These are phyloP conservation scores for Toxicodendron radicans DNA, from an alignment of 345 rosid genomes.

Conservation along the genomic window DNA sequence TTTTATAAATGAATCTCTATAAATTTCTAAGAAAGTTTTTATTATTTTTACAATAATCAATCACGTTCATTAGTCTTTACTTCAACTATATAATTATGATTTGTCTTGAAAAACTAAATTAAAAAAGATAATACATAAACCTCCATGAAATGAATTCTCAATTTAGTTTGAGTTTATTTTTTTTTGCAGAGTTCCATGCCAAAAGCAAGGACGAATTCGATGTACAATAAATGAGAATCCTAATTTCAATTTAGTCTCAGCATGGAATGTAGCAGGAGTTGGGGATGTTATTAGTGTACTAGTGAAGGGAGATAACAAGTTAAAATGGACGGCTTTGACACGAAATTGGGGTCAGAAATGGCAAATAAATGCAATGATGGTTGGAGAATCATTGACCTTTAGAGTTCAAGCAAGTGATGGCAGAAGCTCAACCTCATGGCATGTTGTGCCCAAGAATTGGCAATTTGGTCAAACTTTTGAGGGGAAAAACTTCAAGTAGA, in stretches of 20 bases:
- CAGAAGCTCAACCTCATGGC: slow-evolving; percentile 35
- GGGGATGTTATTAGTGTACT: slow-evolving; percentile 58
- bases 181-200: slow-evolving; percentile 62
- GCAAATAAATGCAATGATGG: slow-evolving; percentile 36
- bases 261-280: slow-evolving; percentile 68
- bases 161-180: background rate
- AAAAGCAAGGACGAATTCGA: slow-evolving; percentile 62
- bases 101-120: no score
- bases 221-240: slow-evolving; percentile 65
- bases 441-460: slow-evolving; percentile 45
- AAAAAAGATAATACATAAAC: background rate
- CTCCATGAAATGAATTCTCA: background rate
- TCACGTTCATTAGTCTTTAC: no score
- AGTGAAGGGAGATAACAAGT: slow-evolving; percentile 49
- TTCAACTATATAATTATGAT: no score
- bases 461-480: slow-evolving; percentile 47
- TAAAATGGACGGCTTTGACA: slow-evolving; percentile 40
- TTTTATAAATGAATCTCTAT: no score
- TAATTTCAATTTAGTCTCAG: slow-evolving; percentile 11
- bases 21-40: no score
- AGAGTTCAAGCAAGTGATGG: slow-evolving; percentile 47
- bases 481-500: slow-evolving; percentile 46
- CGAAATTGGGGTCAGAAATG: slow-evolving; percentile 53
- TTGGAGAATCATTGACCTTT: slow-evolving; percentile 43
- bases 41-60: no score